Evolutionary conservation across 2,329 filamentous ascomycete species (phyloP), one percentile per base, ranked within the genome.

Genomic region (Pseudopyricularia javanii): DNA sequence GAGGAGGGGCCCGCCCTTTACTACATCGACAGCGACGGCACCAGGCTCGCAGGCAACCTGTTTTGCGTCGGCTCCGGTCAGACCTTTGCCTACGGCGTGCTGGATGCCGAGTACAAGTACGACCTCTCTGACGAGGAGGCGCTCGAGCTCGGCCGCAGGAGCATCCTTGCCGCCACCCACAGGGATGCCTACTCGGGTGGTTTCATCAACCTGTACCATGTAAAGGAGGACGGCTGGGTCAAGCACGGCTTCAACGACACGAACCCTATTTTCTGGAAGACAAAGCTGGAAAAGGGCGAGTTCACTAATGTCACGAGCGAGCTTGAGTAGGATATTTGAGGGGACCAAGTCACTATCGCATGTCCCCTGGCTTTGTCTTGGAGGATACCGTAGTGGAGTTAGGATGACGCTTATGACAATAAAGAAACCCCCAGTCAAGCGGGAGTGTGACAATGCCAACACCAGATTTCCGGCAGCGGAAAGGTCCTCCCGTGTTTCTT

Each of bases 241-340:
- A 95, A 95, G 80, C 91, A 96, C 66, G 50, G 93, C 57, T 98
- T 98, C 79, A 90, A 77, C 66, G 93, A 98, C 71, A 97, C 91
- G 62, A 96, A 97, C 76, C 91, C 91, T 47, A 95, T 97, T 67
- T 98, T 98, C 85, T 98, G 93, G 93, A 86, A 95, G 78, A 96
- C 91, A 50, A 98, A 98, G 83, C 73, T 98, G 65, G 86, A 95
- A 70, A 95, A 95, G 82, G 91, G 91, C 70, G 93, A 98, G 76
- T 98, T 98, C 71, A 91, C 86, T 58, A 96, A 96, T 68, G 91
- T 96, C 52, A 94, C 88, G 54, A 88, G 86, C 62, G 74, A 83
- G 63, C 68, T 94, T 66, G 78, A 79, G n/a, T 81, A 74, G 55
- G 50, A 53, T 56, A 30, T 49, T 20, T 9, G 12, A 34, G 8